These are phyloP conservation scores for Durotheca rogersii DNA, from an alignment of 495 filamentous ascomycete genomes.

Conservation along the genomic window DNA sequence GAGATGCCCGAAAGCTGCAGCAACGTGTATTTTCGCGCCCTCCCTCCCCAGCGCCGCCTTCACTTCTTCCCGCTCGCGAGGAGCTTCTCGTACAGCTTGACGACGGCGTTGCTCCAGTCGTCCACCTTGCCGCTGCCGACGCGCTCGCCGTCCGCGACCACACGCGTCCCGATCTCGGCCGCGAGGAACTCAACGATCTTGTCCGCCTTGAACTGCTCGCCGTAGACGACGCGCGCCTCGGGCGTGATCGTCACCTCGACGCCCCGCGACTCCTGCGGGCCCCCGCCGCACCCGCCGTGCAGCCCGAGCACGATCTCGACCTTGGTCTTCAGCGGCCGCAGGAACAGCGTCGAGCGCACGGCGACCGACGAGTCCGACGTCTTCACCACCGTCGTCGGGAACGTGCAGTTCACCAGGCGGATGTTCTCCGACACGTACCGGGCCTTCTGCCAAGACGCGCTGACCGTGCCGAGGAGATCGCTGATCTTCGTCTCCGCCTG, in stretches of 20 bases:
- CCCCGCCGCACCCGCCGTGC: conserved; percentile 13
- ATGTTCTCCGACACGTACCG: conserved; percentile 53
- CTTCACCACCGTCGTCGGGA: conserved; percentile 55
- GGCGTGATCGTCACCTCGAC: conserved; percentile 50
- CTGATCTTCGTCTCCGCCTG: conserved; percentile 52
- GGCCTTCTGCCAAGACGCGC: conserved; percentile 61
- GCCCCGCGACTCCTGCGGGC: too few relatives aligned
- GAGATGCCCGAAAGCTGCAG: too few relatives aligned
- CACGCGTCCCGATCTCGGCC: conserved; percentile 44
- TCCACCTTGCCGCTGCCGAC: conserved; percentile 37
- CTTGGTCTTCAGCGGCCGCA: conserved; percentile 59
- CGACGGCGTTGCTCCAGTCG: conserved; percentile 57
- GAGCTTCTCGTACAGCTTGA: conserved; percentile 57
- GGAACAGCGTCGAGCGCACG: conserved; percentile 55
- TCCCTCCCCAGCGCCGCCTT: background rate
- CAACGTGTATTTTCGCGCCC: too few relatives aligned
- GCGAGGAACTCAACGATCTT: conserved; percentile 64
- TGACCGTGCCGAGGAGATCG: conserved; percentile 57
- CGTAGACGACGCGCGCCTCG: conserved; percentile 61
- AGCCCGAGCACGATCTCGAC: conserved; percentile 55
- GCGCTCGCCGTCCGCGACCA: conserved; percentile 35
- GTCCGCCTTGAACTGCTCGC: conserved; percentile 62
- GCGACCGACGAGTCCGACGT: conserved; percentile 57
- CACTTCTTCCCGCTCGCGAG: conserved; percentile 56
- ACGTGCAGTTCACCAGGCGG: conserved; percentile 53